These are phyloP conservation scores for Amphibolis antarctica DNA, from an alignment of 106 monocot genomes.

Conservation along the genomic window DNA sequence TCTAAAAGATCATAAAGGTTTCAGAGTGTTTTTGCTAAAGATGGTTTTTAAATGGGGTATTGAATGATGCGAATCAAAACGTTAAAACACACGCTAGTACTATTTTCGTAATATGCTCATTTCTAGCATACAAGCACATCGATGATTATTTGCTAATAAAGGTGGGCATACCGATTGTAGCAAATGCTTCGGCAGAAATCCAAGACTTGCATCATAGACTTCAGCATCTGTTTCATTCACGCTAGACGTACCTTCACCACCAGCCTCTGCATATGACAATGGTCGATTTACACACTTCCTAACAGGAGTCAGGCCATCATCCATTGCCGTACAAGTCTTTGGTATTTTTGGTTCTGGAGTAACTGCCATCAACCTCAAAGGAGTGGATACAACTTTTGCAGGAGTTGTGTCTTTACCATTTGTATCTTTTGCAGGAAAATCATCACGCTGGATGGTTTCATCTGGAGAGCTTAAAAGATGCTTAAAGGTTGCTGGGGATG, in stretches of 20 bases:
- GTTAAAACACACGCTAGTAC: too few relatives aligned
- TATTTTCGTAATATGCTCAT: too few relatives aligned
- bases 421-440: not conserved
- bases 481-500: not conserved
- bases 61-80: too few relatives aligned
- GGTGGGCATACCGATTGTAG: constrained; percentile 44
- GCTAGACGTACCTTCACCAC: constrained; percentile 3
- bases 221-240: constrained; percentile 8
- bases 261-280: constrained; percentile 45
- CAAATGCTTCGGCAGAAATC: constrained; percentile 60
- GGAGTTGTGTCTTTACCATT: constrained; percentile 13
- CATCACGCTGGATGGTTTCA: not conserved
- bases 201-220: constrained; percentile 32
- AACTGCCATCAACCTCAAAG: constrained; percentile 23
- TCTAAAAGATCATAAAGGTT: too few relatives aligned
- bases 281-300: constrained; percentile 28
- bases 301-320: constrained; percentile 15
- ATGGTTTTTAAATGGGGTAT: too few relatives aligned
- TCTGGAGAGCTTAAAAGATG: not conserved
- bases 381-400: constrained; percentile 7
- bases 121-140: too few relatives aligned
- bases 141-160: not conserved
- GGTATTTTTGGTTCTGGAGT: constrained; percentile 61
- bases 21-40: too few relatives aligned
- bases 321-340: constrained; percentile 19